phyloP scores from a whole-genome alignment of 2,329 filamentous ascomycete species.

The Alternaria angustiovoidea region DNA sequence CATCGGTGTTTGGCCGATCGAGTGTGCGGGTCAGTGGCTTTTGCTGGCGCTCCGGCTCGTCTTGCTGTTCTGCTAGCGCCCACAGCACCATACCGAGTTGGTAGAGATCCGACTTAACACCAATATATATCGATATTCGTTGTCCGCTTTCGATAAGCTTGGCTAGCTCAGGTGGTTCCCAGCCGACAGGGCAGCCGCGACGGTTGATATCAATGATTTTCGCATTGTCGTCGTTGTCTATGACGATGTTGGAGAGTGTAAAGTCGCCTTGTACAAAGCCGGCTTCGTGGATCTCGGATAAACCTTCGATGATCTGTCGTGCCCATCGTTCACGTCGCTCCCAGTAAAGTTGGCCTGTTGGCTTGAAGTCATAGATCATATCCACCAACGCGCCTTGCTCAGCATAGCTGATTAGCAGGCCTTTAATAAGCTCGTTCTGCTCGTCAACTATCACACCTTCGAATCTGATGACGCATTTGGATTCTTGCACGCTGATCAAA shows the following conservation, averaged over 20 bases:
- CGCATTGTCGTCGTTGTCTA: conserved; percentile 82
- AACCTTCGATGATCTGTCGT: conserved; percentile 84
- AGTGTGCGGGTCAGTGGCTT: conserved; percentile 65
- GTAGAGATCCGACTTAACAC: conserved; percentile 95
- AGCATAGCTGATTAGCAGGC: conserved; percentile 87
- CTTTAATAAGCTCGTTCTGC: conserved; percentile 75
- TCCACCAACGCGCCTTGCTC: conserved; percentile 88
- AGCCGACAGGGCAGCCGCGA: conserved; percentile 94
- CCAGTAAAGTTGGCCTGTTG: conserved; percentile 68
- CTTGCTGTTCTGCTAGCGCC: conserved; percentile 85
- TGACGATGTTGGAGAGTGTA: conserved; percentile 95
- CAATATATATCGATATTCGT: conserved; percentile 95
- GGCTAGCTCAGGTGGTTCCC: conserved; percentile 94
- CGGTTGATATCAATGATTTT: conserved; percentile 99
- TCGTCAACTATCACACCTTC: conserved; percentile 90
- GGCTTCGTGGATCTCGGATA: conserved; percentile 92
- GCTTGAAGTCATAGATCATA: conserved; percentile 81
- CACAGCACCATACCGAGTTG: conserved; percentile 98
- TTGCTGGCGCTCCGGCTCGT: conserved; percentile 84
- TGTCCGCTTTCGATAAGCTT: conserved; percentile 86
- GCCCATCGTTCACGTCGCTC: conserved; percentile 84
- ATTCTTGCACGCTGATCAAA: conserved; percentile 77
- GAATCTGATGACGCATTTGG: conserved; percentile 81
- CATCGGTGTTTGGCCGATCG: conserved; percentile 49
- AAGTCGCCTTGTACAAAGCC: conserved; percentile 98